These are phyloP conservation scores for Alternaria sp. DNA, from an alignment of 2,329 filamentous ascomycete genomes.

Conservation along the genomic window DNA sequence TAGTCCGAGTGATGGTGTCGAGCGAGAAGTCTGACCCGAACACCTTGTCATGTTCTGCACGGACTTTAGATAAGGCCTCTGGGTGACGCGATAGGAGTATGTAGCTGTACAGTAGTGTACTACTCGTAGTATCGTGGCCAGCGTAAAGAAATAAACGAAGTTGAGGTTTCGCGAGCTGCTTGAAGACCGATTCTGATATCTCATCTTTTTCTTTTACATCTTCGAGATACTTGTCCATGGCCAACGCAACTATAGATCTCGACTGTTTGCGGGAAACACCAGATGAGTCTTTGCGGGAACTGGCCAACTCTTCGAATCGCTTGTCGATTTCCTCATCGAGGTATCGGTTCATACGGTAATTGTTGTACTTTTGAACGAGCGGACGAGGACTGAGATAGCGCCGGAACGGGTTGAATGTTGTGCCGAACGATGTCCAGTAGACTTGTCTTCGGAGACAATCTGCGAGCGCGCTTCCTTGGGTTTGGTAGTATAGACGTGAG, in stretches of 20 bases:
- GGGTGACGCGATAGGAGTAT: constrained; percentile 33
- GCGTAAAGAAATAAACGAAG: constrained; percentile 42
- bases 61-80: constrained; percentile 24
- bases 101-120: constrained; percentile 31
- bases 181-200: constrained; percentile 12
- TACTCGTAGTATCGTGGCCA: constrained; percentile 39
- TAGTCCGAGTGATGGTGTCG: background rate
- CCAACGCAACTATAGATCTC: constrained; percentile 2
- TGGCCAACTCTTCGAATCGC: constrained; percentile 16
- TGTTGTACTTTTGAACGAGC: constrained; percentile 14
- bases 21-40: constrained; percentile 26
- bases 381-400: constrained; percentile 18
- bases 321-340: constrained; percentile 20
- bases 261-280: background rate
- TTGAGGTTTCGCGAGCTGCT: constrained; percentile 26
- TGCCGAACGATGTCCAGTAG: constrained; percentile 19
- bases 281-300: background rate
- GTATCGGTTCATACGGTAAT: constrained; percentile 19
- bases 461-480: constrained; percentile 11
- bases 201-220: constrained; percentile 10
- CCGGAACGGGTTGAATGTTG: constrained; percentile 16
- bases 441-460: constrained; percentile 16
- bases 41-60: constrained; percentile 35
- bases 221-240: constrained; percentile 11
- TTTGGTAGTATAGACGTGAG: constrained; percentile 17